Evolutionary conservation across 495 filamentous ascomycete genomes (phyloP).

Genomic region (Xylaria venustula): DNA sequence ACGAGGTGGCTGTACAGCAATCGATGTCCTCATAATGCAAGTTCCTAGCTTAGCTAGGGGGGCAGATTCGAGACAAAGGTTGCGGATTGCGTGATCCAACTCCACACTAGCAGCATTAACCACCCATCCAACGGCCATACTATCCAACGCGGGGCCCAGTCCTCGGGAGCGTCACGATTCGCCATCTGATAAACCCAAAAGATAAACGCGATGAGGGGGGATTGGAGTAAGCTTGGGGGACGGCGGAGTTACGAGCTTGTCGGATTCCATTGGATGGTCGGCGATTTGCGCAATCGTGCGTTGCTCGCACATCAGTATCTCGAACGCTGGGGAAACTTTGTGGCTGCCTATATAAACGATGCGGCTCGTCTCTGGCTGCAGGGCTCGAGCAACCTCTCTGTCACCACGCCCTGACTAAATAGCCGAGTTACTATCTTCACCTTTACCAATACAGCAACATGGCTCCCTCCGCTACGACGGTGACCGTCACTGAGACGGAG

Average conservation of each 20-base stretch:
- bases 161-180: neutral
- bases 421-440: too few relatives aligned
- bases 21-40: slow-evolving; percentile 13
- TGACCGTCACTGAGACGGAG: slow-evolving; percentile 38
- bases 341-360: neutral
- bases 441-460: slow-evolving; percentile 35
- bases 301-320: slow-evolving; percentile 30
- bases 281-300: slow-evolving; percentile 27
- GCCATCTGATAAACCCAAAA: neutral
- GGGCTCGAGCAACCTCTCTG: neutral
- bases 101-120: slow-evolving; percentile 28
- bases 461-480: slow-evolving; percentile 57
- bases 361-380: neutral
- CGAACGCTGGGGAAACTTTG: neutral
- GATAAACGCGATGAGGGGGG: neutral
- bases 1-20: too few relatives aligned
- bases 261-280: slow-evolving; percentile 28
- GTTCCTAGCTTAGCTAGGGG: neutral
- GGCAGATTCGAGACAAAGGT: too few relatives aligned
- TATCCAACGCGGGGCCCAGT: slow-evolving; percentile 20
- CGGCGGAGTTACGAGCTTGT: too few relatives aligned
- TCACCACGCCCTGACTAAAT: too few relatives aligned
- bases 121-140: slow-evolving; percentile 14
- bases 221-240: neutral
- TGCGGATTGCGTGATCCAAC: slow-evolving; percentile 32